Evolutionary conservation across 1,139 yeast species (phyloP).

Genomic region (Spencermartinsiella ligniputridi): DNA sequence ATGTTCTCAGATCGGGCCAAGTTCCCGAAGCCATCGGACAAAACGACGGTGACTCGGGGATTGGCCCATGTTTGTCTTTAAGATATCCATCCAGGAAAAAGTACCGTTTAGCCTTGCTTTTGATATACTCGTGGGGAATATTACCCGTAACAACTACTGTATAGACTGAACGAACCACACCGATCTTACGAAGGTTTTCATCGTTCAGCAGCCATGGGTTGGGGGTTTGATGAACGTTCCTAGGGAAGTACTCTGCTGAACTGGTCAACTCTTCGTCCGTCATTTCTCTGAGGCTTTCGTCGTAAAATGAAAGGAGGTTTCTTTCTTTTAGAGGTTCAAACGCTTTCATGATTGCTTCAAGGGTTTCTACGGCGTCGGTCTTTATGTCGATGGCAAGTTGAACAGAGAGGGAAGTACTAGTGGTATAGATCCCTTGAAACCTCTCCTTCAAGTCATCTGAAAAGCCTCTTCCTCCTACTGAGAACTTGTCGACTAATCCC

Average conservation of each 20-base stretch:
- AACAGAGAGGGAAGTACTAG: slow-evolving; percentile 37
- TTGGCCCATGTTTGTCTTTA: slow-evolving; percentile 6
- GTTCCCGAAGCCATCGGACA: slow-evolving; percentile 6
- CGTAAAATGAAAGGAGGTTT: slow-evolving; percentile 38
- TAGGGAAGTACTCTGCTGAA: neutral
- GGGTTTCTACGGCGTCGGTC: slow-evolving; percentile 37
- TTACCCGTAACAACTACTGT: slow-evolving; percentile 46
- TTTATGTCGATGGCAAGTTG: slow-evolving; percentile 48
- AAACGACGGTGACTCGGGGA: slow-evolving; percentile 22
- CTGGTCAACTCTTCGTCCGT: slow-evolving; percentile 17
- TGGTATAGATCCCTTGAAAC: slow-evolving; percentile 10
- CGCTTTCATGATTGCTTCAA: slow-evolving; percentile 33
- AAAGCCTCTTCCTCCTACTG: slow-evolving; percentile 89
- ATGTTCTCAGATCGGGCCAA: neutral
- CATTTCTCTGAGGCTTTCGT: slow-evolving; percentile 14
- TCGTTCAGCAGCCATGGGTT: slow-evolving; percentile 6
- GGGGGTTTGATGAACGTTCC: neutral
- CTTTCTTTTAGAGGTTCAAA: slow-evolving; percentile 36
- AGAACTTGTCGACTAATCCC: slow-evolving; percentile 74
- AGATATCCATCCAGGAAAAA: slow-evolving; percentile 27
- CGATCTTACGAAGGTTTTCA: neutral
- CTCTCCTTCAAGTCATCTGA: slow-evolving; percentile 56
- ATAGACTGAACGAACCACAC: slow-evolving; percentile 29
- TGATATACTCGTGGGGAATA: slow-evolving; percentile 31
- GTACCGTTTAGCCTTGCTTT: slow-evolving; percentile 18